These are phyloP conservation scores for Lachancea quebecensis DNA, from an alignment of 805 yeast species.

Conservation along the genomic window DNA sequence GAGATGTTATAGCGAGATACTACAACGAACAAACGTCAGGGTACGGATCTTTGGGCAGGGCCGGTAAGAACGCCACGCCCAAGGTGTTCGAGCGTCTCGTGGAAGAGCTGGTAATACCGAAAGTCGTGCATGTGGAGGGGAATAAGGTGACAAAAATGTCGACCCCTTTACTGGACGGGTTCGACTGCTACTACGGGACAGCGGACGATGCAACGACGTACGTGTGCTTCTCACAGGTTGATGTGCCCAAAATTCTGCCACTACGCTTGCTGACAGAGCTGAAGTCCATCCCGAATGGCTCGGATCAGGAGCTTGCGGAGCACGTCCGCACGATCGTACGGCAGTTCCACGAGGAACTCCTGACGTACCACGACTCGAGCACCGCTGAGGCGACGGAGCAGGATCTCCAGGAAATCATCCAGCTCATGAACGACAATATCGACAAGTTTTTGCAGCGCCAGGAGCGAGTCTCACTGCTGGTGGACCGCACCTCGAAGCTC, in stretches of 20 bases:
- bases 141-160: slow-evolving; percentile 32
- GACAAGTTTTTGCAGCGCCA: slow-evolving; percentile 61
- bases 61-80: slow-evolving; percentile 6
- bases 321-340: slow-evolving; percentile 24
- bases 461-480: slow-evolving; percentile 63
- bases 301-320: slow-evolving; percentile 20
- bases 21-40: slow-evolving; percentile 13
- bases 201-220: slow-evolving; percentile 12
- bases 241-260: slow-evolving; percentile 28
- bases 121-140: slow-evolving; percentile 25
- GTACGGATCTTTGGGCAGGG: slow-evolving; percentile 20
- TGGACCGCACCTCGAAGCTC: slow-evolving; percentile 71
- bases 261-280: slow-evolving; percentile 28
- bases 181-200: slow-evolving; percentile 31
- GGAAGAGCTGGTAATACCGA: slow-evolving; percentile 28
- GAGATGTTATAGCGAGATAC: slow-evolving; percentile 20
- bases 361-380: slow-evolving; percentile 16
- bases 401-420: slow-evolving; percentile 28
- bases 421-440: slow-evolving; percentile 33
- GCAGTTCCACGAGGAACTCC: slow-evolving; percentile 26
- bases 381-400: slow-evolving; percentile 23
- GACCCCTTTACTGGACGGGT: slow-evolving; percentile 25
- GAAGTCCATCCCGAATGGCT: slow-evolving; percentile 17
- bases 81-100: slow-evolving; percentile 23
- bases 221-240: slow-evolving; percentile 23